Evolutionary conservation across 331 rosid species (phyloP).

Genomic region (Prunus yedoensis): DNA sequence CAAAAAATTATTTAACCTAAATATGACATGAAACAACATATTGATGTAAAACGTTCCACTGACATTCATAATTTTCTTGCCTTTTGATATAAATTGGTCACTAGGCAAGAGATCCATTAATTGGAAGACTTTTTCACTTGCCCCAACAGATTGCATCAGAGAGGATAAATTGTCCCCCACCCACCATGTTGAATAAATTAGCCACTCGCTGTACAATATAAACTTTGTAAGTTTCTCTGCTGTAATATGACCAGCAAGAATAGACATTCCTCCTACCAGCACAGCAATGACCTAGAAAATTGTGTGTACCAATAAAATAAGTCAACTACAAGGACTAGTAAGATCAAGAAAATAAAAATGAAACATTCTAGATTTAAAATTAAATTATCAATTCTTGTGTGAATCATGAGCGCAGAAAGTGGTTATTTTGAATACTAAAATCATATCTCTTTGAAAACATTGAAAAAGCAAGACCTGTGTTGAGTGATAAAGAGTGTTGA

Average conservation of each 20-base stretch:
- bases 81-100: slow-evolving; percentile 66
- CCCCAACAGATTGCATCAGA: slow-evolving; percentile 98
- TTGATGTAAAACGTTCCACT: slow-evolving; percentile 22
- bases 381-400: not conserved
- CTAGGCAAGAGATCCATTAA: slow-evolving; percentile 91
- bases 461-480: slow-evolving; percentile 64
- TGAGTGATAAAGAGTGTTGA: slow-evolving; percentile 85
- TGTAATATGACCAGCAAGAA: slow-evolving; percentile 82
- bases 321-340: slow-evolving; percentile 27
- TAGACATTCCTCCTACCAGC: slow-evolving; percentile 86
- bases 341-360: not conserved
- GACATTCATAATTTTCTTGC: slow-evolving; percentile 46
- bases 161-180: slow-evolving; percentile 91
- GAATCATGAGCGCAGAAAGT: not conserved
- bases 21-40: slow-evolving; percentile 16
- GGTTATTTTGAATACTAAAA: slow-evolving; percentile 1
- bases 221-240: slow-evolving; percentile 95
- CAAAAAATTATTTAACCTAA: not conserved
- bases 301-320: slow-evolving; percentile 26
- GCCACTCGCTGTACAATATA: slow-evolving; percentile 90
- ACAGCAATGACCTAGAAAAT: slow-evolving; percentile 72
- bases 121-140: slow-evolving; percentile 94
- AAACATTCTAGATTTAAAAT: not conserved
- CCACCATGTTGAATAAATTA: slow-evolving; percentile 98
- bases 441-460: slow-evolving; percentile 7